These are phyloP conservation scores for Spathaspora hagerdaliae DNA, from an alignment of 805 yeast species.

Conservation along the genomic window DNA sequence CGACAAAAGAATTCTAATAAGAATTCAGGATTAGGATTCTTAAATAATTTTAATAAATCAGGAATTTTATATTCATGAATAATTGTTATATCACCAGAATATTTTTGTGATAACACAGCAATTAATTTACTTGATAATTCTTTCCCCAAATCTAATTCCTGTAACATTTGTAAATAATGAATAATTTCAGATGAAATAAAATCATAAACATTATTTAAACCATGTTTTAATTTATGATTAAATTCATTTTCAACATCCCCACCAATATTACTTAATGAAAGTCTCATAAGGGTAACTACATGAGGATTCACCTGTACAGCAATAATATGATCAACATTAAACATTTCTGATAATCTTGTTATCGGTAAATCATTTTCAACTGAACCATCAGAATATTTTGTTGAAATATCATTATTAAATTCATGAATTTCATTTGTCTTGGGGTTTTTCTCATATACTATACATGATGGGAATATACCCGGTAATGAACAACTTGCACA, in stretches of 20 bases:
- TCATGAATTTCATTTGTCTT: constrained; percentile 68
- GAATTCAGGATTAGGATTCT: constrained; percentile 80
- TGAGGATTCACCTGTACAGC: constrained; percentile 98
- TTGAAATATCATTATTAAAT: constrained; percentile 73
- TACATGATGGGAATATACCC: constrained; percentile 81
- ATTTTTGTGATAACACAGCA: constrained; percentile 77
- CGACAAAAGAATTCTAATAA: constrained; percentile 64
- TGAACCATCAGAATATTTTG: constrained; percentile 91
- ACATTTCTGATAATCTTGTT: constrained; percentile 88
- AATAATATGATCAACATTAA: constrained; percentile 93
- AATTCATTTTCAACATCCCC: constrained; percentile 64
- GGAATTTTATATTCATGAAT: constrained; percentile 66
- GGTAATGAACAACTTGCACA: constrained; percentile 96
- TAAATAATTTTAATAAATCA: constrained; percentile 61
- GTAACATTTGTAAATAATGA: constrained; percentile 69
- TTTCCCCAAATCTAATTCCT: constrained; percentile 73
- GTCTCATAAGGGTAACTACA: constrained; percentile 79
- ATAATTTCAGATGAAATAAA: constrained; percentile 66
- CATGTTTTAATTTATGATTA: constrained; percentile 39
- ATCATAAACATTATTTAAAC: constrained; percentile 52
- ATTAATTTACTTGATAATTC: constrained; percentile 69
- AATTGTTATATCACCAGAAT: constrained; percentile 92
- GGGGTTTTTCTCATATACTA: constrained; percentile 78
- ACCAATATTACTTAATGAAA: constrained; percentile 65
- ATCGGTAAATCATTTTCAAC: constrained; percentile 94